Conservation (phyloP, 176 grass and related monocot genomes). For the Eragrostis nindensis region DNA sequence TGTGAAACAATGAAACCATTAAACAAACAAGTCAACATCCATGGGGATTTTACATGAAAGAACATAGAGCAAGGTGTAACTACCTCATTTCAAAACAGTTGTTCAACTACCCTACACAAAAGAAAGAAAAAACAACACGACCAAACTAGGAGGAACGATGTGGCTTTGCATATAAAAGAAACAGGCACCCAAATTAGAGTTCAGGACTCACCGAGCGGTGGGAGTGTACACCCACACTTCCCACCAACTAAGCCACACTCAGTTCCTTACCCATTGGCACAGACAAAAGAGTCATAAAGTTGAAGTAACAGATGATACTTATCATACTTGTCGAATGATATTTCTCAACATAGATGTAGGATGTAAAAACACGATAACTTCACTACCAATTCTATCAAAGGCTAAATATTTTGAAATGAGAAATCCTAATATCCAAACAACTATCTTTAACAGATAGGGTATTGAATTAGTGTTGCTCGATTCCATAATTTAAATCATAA, state of each 20-base stretch:
- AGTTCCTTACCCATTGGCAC: background rate
- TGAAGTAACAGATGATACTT: background rate
- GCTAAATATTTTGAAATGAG: background rate
- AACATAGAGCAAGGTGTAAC: background rate
- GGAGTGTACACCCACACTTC: too few species aligned
- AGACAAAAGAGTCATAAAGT: background rate
- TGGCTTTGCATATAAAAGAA: background rate
- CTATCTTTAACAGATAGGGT: background rate
- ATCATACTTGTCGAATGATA: background rate
- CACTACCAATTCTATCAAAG: background rate
- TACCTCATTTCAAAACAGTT: background rate
- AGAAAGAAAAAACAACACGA: background rate
- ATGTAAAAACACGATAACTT: background rate
- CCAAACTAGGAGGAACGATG: background rate
- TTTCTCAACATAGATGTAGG: background rate
- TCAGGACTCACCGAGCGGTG: background rate
- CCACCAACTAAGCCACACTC: background rate
- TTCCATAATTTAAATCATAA: background rate
- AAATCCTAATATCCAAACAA: background rate
- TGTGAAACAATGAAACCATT: slow-evolving; percentile 55
- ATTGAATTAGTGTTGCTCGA: background rate
- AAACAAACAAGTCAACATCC: slow-evolving; percentile 15
- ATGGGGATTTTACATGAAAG: slow-evolving; percentile 1
- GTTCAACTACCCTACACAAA: background rate
- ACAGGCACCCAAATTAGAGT: background rate